A percentile compares a stretch with the other conserved stretches of the same genome.
Evolutionary conservation across 2,329 filamentous ascomycete species (phyloP).

Genomic region (Blastomyces gilchristii): DNA sequence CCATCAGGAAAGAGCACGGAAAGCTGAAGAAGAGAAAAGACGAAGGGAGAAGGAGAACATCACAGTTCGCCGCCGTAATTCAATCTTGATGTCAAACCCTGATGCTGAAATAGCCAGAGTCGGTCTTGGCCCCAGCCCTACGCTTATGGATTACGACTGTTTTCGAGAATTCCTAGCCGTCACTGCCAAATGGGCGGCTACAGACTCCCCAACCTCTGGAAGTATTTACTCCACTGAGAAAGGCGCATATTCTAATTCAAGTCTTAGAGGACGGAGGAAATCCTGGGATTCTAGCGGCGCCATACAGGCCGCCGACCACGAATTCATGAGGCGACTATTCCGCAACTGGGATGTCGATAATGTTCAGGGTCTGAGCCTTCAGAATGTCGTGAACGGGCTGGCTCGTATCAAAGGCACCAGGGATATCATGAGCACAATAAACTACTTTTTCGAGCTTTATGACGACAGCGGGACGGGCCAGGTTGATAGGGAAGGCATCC

Average conservation of each 20-base stretch:
- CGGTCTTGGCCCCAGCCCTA: conserved; percentile 78
- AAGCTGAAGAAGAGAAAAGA: conserved; percentile 64
- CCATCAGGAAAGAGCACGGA: conserved; percentile 68
- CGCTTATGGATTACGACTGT: conserved; percentile 92
- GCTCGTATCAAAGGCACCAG: conserved; percentile 84
- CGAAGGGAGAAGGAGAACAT: conserved; percentile 51
- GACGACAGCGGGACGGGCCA: conserved; percentile 85
- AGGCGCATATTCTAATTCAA: conserved; percentile 51
- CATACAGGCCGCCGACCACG: conserved; percentile 75
- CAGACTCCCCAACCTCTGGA: conserved; percentile 61
- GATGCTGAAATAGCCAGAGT: conserved; percentile 74
- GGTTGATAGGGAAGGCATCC: conserved; percentile 88
- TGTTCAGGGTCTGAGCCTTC: conserved; percentile 67
- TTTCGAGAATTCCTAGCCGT: conserved; percentile 89
- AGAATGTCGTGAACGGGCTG: conserved; percentile 84
- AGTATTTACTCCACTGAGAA: conserved; percentile 42
- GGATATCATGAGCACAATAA: conserved; percentile 96
- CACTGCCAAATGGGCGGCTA: conserved; percentile 85
- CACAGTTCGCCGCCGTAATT: conserved; percentile 28
- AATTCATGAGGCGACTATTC: conserved; percentile 85
- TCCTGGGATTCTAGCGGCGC: conserved; percentile 46
- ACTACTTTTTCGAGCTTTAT: conserved; percentile 95
- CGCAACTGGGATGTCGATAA: conserved; percentile 75
- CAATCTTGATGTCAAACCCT: conserved; percentile 37
- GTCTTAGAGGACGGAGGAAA: conserved; percentile 43